These are phyloP conservation scores for Xylariaceae sp. DNA, from an alignment of 2,329 filamentous ascomycete genomes.

Conservation along the genomic window DNA sequence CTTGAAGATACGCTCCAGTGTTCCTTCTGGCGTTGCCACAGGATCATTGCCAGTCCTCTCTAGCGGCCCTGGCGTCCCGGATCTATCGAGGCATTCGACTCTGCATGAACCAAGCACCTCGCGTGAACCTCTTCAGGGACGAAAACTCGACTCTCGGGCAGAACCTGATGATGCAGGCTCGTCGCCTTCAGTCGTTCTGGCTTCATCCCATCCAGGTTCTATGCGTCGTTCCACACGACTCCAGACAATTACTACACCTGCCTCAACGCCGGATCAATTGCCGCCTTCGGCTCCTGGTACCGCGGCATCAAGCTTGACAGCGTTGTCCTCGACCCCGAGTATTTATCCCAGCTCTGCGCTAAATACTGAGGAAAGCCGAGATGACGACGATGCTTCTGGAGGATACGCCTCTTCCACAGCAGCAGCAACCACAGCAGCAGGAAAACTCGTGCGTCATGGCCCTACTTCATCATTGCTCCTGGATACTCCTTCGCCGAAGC, in stretches of 20 bases:
- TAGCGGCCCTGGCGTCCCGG: background rate
- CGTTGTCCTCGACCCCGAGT: constrained; percentile 20
- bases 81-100: constrained; percentile 3
- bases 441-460: no score
- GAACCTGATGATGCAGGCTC: constrained; percentile 7
- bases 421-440: no score
- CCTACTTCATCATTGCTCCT: no score
- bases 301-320: constrained; percentile 18
- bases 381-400: no score
- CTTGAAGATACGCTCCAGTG: constrained; percentile 14
- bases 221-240: constrained; percentile 13
- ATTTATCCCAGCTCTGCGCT: constrained; percentile 19
- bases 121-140: background rate
- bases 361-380: constrained; percentile 14
- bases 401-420: no score
- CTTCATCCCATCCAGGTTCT: constrained; percentile 16
- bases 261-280: constrained; percentile 8
- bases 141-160: no score
- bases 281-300: constrained; percentile 13
- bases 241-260: constrained; percentile 12
- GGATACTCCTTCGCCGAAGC: constrained; percentile 10
- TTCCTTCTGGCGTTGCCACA: constrained; percentile 9
- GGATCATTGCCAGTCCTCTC: constrained; percentile 16
- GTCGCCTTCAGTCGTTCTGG: constrained; percentile 17
- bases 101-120: constrained; percentile 1